A percentile compares a stretch with the other conserved stretches of the same genome.
These are phyloP conservation scores for Amniculicola lignicola DNA, from an alignment of 495 filamentous ascomycete genomes.

Conservation along the genomic window DNA sequence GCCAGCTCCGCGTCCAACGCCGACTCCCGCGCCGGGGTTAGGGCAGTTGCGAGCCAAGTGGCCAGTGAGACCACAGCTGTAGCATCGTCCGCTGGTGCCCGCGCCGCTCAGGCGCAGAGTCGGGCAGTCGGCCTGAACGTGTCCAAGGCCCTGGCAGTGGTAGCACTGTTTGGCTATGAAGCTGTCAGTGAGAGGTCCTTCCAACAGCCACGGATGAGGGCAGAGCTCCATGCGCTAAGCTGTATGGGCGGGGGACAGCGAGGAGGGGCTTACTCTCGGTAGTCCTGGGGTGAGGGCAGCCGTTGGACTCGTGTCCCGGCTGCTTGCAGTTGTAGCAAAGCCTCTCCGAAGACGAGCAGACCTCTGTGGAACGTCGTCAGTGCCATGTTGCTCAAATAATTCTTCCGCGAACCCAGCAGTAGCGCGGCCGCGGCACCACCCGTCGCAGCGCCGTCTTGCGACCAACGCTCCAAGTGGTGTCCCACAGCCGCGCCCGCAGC, in stretches of 20 bases:
- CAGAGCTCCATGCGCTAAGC: neutral
- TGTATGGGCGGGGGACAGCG: neutral
- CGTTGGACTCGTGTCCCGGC: conserved; percentile 87
- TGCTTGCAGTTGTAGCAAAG: conserved; percentile 95
- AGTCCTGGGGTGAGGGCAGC: conserved; percentile 91
- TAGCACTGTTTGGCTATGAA: conserved; percentile 92
- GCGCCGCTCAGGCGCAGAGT: conserved; percentile 87
- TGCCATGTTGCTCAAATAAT: neutral
- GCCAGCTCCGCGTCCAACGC: conserved; percentile 61
- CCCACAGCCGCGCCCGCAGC: conserved; percentile 34
- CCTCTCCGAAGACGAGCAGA: conserved; percentile 92
- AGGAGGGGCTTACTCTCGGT: conserved; percentile 69
- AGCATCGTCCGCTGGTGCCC: conserved; percentile 80
- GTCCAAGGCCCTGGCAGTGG: conserved; percentile 96
- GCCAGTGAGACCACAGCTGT: conserved; percentile 88
- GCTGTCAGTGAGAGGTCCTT: conserved; percentile 35
- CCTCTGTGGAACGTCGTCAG: conserved; percentile 57
- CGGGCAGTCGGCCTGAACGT: conserved; percentile 98
- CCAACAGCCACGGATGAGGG: neutral
- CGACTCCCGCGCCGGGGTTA: conserved; percentile 57
- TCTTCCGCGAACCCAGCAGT: neutral
- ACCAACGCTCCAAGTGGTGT: conserved; percentile 4
- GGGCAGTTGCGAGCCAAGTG: conserved; percentile 91
- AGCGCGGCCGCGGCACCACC: conserved; percentile 8
- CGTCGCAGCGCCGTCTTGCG: neutral